Evolutionary conservation across 257 asterid genomes (phyloP), one percentile per base, ranked within the genome.

Genomic region (Nicotiana tomentosiformis): DNA sequence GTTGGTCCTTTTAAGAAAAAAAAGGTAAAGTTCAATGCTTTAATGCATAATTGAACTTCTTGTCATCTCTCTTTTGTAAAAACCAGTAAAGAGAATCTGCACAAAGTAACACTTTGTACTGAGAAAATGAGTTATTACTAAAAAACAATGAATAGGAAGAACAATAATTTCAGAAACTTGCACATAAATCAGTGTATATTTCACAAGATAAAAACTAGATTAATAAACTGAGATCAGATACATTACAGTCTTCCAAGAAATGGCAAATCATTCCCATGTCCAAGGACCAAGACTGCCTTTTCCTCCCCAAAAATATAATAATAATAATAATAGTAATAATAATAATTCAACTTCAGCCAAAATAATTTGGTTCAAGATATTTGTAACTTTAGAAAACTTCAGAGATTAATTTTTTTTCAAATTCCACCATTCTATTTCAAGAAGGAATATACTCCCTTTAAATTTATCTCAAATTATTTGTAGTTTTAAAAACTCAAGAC

Each of bases 1-100:
- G 39, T 74, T 51, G 80, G 80, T 51, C 80, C 80, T 7, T 14
- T 26, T 35, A 49, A 49, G 43, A 26, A 49, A 46, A 74, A 23
- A 20, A 14, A 70, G 11, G 64, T 26, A 15, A 74, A 74, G 80
- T 51, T 51, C 80, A 74, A 51, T 49, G 62, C 80, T 74, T 74
- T 74, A 74, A 49, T 74, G 80, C 33, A 74, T 51, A 26, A 26
- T 49, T 74, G 64, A 74, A 51, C 78, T 72, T 46, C 60, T 72
- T 46, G 37, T 20, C 78, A 72, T 43, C 11, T 72, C 60, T 39
- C n/a, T 43, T 70, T 43, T 10, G 77, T 56, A 39, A 66, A 66
- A 15, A 23, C 1, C 37, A 51, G 35, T 49, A n/a, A 26, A 26
- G 53, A 72, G 53, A 72, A 23, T 39, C 37, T 29, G 43, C n/a